phyloP scores from a whole-genome alignment of 2,329 filamentous ascomycete genomes.

The Clarireedia homoeocarpa region DNA sequence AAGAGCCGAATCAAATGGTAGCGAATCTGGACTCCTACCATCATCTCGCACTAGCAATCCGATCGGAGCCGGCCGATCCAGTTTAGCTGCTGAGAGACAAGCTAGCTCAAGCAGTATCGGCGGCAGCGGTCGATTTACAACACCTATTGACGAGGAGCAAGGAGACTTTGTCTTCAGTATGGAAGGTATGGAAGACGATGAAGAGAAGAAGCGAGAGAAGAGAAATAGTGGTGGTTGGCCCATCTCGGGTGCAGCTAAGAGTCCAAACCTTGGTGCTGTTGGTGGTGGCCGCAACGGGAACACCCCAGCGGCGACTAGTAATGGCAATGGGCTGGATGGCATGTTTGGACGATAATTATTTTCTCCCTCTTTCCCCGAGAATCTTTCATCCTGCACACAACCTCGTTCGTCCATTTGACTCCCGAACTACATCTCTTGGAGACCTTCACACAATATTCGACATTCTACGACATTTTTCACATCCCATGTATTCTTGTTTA shows the following conservation, averaged over 20 bases:
- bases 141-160: constrained; percentile 58
- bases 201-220: constrained; percentile 39
- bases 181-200: constrained; percentile 57
- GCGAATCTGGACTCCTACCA: constrained; percentile 45
- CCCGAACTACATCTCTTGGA: neutral
- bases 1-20: constrained; percentile 34
- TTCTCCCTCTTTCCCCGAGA: neutral
- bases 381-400: neutral
- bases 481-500: constrained; percentile 1
- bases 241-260: constrained; percentile 18
- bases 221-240: constrained; percentile 28
- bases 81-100: constrained; percentile 45
- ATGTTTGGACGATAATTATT: constrained; percentile 15
- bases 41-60: constrained; percentile 34
- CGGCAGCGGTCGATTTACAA: constrained; percentile 49
- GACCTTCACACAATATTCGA: too few species aligned
- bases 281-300: constrained; percentile 14
- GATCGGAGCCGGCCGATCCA: constrained; percentile 31
- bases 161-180: constrained; percentile 57
- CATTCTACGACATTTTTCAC: neutral
- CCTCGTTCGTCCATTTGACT: neutral
- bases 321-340: constrained; percentile 11
- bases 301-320: neutral
- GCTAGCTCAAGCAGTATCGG: constrained; percentile 48
- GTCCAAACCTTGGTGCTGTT: constrained; percentile 19